phyloP scores from a whole-genome alignment of 2,329 filamentous ascomycete genomes.

The Ceratocystis alfenasii region DNA sequence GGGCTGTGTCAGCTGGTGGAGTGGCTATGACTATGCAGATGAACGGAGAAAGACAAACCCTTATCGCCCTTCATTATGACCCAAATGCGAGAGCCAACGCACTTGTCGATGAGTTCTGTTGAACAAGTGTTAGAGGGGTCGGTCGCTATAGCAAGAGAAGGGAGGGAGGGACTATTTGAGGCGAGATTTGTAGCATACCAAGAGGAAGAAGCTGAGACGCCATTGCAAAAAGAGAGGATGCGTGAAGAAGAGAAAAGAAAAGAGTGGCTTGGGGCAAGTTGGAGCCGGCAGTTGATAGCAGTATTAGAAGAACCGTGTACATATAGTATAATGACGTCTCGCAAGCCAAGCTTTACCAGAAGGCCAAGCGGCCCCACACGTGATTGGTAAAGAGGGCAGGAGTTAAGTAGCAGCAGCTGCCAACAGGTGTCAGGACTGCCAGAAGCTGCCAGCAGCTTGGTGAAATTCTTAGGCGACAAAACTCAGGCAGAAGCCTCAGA shows the following conservation, averaged over 20 bases:
- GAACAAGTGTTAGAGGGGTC: slow-evolving; percentile 1
- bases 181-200: slow-evolving; percentile 36
- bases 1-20: background rate
- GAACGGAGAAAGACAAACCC: slow-evolving; percentile 42
- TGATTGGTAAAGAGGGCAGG: background rate
- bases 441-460: background rate
- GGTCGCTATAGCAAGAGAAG: background rate
- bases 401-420: background rate
- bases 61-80: slow-evolving; percentile 99
- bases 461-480: background rate
- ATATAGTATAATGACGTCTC: slow-evolving; percentile 9
- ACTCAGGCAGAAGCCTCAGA: too few species aligned
- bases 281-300: too few species aligned
- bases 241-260: background rate
- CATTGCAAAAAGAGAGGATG: slow-evolving; percentile 35
- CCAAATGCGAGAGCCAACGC: slow-evolving; percentile 94
- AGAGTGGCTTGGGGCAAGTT: background rate
- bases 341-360: background rate
- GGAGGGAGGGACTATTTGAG: background rate
- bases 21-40: background rate
- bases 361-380: slow-evolving; percentile 8
- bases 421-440: background rate
- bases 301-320: background rate
- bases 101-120: slow-evolving; percentile 95
- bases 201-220: slow-evolving; percentile 62